Evolutionary conservation across 2,329 filamentous ascomycete genomes (phyloP).

Genomic region (Aspergillus vadensis): DNA sequence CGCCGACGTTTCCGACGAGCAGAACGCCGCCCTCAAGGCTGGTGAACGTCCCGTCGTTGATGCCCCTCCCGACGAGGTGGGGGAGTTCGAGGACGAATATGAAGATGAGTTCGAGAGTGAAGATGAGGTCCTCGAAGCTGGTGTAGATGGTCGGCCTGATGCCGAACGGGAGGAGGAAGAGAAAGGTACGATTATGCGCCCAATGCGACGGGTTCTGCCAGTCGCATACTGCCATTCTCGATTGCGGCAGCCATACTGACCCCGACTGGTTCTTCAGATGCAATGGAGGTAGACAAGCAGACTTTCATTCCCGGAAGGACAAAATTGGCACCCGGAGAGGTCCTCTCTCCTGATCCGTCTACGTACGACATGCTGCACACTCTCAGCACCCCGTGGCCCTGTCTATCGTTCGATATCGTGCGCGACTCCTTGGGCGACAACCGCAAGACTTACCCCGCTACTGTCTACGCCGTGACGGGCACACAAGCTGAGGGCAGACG

Average conservation of each 20-base stretch:
- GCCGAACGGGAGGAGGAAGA: conserved; percentile 89
- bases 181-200: conserved; percentile 55
- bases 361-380: conserved; percentile 98
- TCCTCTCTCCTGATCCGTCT: conserved; percentile 84
- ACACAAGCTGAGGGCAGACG: conserved; percentile 81
- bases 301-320: conserved; percentile 95
- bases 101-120: conserved; percentile 95
- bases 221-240: not conserved
- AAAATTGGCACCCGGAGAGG: conserved; percentile 87
- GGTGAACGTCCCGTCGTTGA: conserved; percentile 60
- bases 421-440: conserved; percentile 83
- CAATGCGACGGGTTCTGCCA: not conserved
- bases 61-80: conserved; percentile 54
- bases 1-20: conserved; percentile 55
- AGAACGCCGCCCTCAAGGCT: conserved; percentile 59
- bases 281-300: conserved; percentile 91
- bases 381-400: conserved; percentile 93
- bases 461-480: conserved; percentile 90
- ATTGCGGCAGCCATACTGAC: conserved; percentile 17
- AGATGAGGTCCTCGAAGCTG: conserved; percentile 91
- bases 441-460: conserved; percentile 90
- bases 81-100: conserved; percentile 75
- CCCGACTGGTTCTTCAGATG: conserved; percentile 50
- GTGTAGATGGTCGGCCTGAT: conserved; percentile 89
- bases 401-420: conserved; percentile 91